Evolutionary conservation across 2,329 filamentous ascomycete species (phyloP).

Genomic region (Hypoxylon sp.): DNA sequence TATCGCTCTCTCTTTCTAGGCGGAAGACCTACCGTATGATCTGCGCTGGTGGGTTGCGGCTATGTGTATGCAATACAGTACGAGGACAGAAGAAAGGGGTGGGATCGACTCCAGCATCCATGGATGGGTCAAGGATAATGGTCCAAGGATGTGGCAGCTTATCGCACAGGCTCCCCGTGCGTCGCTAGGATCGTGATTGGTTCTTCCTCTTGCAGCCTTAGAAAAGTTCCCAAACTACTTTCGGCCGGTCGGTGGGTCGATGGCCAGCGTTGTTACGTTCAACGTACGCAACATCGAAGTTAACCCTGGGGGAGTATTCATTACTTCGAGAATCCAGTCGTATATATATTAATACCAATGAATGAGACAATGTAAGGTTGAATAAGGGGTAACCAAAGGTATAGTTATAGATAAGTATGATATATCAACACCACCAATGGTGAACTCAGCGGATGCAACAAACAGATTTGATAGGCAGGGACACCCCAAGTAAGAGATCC

Average conservation of each 20-base stretch:
- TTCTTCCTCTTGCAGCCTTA: slow-evolving; percentile 24
- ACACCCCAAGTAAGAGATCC: slow-evolving; percentile 13
- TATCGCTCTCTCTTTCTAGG: slow-evolving; percentile 16
- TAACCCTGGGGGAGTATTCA: slow-evolving; percentile 30
- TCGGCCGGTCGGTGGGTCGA: slow-evolving; percentile 33
- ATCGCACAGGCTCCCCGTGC: slow-evolving; percentile 41
- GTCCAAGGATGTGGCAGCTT: slow-evolving; percentile 44
- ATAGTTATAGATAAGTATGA: slow-evolving; percentile 4
- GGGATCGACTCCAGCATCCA: slow-evolving; percentile 35
- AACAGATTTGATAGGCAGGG: slow-evolving; percentile 20
- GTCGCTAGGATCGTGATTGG: slow-evolving; percentile 43
- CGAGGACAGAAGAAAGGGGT: slow-evolving; percentile 36
- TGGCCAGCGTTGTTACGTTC: slow-evolving; percentile 38
- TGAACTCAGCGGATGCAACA: slow-evolving; percentile 11
- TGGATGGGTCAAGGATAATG: slow-evolving; percentile 27
- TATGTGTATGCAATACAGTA: slow-evolving; percentile 38
- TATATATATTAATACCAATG: slow-evolving; percentile 5
- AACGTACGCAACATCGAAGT: slow-evolving; percentile 40
- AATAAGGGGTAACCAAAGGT: slow-evolving; percentile 5
- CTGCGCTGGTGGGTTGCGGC: slow-evolving; percentile 33
- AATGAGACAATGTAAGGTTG: slow-evolving; percentile 8
- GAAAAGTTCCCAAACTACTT: slow-evolving; percentile 35
- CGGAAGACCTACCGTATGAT: slow-evolving; percentile 31
- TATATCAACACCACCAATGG: slow-evolving; percentile 24
- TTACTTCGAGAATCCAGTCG: slow-evolving; percentile 29